Conservation (phyloP, 345 rosid genomes). For the Syzygium aromaticum region DNA sequence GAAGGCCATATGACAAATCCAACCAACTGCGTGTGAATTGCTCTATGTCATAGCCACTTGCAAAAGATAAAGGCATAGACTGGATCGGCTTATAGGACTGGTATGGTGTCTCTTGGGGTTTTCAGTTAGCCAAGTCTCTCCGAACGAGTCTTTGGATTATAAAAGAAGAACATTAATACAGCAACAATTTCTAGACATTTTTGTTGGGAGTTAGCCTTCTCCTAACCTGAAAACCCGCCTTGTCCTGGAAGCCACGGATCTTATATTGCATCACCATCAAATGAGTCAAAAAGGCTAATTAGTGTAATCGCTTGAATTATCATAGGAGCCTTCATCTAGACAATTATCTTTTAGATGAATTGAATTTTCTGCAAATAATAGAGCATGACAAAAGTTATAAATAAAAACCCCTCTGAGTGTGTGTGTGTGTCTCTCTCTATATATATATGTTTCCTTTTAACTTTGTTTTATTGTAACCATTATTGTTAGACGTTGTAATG, state of each 20-base stretch:
- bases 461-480: neutral
- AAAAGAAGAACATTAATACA: neutral
- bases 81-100: neutral
- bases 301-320: neutral
- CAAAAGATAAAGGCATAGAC: neutral
- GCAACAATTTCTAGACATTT: neutral
- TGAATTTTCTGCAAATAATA: neutral
- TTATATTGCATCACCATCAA: neutral
- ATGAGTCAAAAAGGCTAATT: neutral
- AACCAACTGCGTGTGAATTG: neutral
- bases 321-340: neutral
- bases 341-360: neutral
- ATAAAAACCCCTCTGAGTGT: neutral
- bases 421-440: too few species aligned
- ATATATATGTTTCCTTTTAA: neutral
- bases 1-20: neutral
- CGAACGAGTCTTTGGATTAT: neutral
- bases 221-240: neutral
- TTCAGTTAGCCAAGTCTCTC: neutral
- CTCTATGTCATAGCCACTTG: neutral
- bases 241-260: neutral
- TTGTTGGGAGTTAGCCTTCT: neutral
- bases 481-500: neutral
- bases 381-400: neutral
- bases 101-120: neutral